A percentile compares a stretch with the other conserved stretches of the same genome.
Conservation (phyloP, 2,329 filamentous ascomycete genomes). For the Metarhizium album region DNA sequence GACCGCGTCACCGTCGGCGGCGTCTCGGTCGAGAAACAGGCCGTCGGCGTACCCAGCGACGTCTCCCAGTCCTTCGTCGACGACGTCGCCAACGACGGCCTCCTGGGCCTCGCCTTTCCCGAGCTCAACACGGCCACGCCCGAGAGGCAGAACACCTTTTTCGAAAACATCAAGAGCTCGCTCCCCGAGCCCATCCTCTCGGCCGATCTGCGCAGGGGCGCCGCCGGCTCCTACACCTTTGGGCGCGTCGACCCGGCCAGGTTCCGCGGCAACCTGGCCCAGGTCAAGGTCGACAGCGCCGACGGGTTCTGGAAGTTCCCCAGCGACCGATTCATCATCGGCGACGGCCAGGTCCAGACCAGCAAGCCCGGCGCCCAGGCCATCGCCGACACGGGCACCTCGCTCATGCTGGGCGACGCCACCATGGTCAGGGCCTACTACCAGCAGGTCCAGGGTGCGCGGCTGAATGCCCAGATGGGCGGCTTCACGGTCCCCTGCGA, state of each 20-base stretch:
- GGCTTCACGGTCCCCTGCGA: conserved; percentile 36
- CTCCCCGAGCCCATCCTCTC: conserved; percentile 45
- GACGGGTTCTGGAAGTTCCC: conserved; percentile 51
- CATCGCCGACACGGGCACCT: conserved; percentile 51
- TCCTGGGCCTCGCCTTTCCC: conserved; percentile 35
- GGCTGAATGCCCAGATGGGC: conserved; percentile 26
- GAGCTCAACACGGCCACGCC: conserved; percentile 31
- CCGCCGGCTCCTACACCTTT: conserved; percentile 60
- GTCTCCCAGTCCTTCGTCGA: conserved; percentile 30
- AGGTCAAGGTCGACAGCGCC: conserved; percentile 48
- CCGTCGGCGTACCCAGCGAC: conserved; percentile 30
- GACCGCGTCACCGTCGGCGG: conserved; percentile 32
- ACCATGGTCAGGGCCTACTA: conserved; percentile 40
- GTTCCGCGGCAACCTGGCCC: conserved; percentile 52
- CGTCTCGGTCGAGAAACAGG: conserved; percentile 28
- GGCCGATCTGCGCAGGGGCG: conserved; percentile 49
- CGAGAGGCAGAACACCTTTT: conserved; percentile 31
- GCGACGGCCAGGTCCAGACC: conserved; percentile 6
- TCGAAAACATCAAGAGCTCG: conserved; percentile 20
- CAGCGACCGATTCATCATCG: conserved; percentile 13
- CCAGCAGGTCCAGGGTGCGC: conserved; percentile 25
- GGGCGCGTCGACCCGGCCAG: conserved; percentile 55
- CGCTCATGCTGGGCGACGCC: conserved; percentile 48
- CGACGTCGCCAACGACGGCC: conserved; percentile 29
- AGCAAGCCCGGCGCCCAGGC: conserved; percentile 31